Percentiles rank a stretch among this genome's conserved stretches.
Evolutionary conservation across 1,284 basidiomycete species (phyloP).

Genomic region (Kwoniella shivajii): DNA sequence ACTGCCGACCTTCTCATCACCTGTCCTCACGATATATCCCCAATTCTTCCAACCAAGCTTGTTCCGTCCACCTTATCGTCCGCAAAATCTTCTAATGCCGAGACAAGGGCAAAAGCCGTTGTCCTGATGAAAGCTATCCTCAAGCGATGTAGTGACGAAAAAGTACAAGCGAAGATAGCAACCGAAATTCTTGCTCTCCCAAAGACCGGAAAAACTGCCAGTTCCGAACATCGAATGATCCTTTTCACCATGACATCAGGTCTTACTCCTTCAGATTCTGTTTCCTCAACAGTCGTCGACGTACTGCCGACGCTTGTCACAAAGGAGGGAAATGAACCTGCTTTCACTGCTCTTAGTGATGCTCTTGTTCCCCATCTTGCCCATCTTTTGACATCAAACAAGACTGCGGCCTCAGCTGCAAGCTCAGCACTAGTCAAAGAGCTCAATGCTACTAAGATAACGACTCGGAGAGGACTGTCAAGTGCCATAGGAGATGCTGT

Average conservation of each 20-base stretch:
- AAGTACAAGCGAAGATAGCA: conserved; percentile 55
- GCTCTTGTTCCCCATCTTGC: conserved; percentile 65
- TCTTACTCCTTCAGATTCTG: conserved; percentile 59
- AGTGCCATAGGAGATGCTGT: conserved; percentile 60
- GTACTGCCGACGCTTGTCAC: conserved; percentile 64
- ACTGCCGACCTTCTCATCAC: conserved; percentile 41
- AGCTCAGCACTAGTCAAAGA: conserved; percentile 66
- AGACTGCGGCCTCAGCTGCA: conserved; percentile 57
- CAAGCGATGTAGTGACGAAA: conserved; percentile 44
- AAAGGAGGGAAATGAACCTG: conserved; percentile 74
- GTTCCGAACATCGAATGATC: conserved; percentile 79
- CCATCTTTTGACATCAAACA: conserved; percentile 58
- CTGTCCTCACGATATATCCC: conserved; percentile 59
- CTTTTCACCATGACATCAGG: conserved; percentile 74
- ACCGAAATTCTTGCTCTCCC: conserved; percentile 72
- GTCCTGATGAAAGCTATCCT: conserved; percentile 66
- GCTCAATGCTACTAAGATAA: conserved; percentile 64
- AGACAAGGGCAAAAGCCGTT: conserved; percentile 64
- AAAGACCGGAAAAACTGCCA: conserved; percentile 77
- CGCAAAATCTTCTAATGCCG: conserved; percentile 74
- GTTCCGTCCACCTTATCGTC: conserved; percentile 68
- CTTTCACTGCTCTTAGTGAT: conserved; percentile 61
- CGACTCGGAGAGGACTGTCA: conserved; percentile 61
- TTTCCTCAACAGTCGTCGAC: conserved; percentile 63
- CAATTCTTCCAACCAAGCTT: conserved; percentile 64